Conservation (phyloP, 2,329 filamentous ascomycete genomes). For the Clarireedia homoeocarpa region DNA sequence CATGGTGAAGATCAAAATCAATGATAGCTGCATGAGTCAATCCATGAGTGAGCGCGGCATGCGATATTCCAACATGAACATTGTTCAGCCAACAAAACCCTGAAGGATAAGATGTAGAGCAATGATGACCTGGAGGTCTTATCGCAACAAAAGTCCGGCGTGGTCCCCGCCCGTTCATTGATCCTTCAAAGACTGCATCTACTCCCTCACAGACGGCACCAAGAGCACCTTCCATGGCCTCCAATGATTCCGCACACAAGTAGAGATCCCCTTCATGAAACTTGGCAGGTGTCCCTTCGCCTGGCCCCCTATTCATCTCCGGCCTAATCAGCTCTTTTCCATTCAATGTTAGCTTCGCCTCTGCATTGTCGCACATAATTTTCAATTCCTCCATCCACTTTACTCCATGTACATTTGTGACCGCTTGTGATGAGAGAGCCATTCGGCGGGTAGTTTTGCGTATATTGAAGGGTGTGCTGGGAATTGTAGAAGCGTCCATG, state of each 20-base stretch:
- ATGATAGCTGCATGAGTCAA: slow-evolving; percentile 91
- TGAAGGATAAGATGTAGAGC: slow-evolving; percentile 79
- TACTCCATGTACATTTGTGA: slow-evolving; percentile 83
- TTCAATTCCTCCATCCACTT: slow-evolving; percentile 93
- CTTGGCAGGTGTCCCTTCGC: slow-evolving; percentile 37
- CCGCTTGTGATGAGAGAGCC: slow-evolving; percentile 63
- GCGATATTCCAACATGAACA: slow-evolving; percentile 91
- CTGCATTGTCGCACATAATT: slow-evolving; percentile 74
- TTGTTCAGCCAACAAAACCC: slow-evolving; percentile 99
- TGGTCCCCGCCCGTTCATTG: slow-evolving; percentile 41
- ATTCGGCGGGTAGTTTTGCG: slow-evolving; percentile 68
- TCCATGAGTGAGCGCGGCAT: slow-evolving; percentile 75
- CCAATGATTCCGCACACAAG: slow-evolving; percentile 74
- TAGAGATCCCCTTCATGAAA: slow-evolving; percentile 90
- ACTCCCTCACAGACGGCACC: slow-evolving; percentile 92
- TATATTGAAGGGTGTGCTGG: slow-evolving; percentile 72
- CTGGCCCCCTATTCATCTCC: slow-evolving; percentile 46
- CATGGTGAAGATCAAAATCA: slow-evolving; percentile 59
- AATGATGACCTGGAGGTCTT: slow-evolving; percentile 91
- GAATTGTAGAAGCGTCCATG: slow-evolving; percentile 41
- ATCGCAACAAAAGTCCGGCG: slow-evolving; percentile 85
- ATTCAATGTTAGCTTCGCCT: slow-evolving; percentile 66
- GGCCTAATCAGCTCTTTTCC: slow-evolving; percentile 72
- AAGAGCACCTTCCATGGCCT: slow-evolving; percentile 83
- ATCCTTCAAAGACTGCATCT: slow-evolving; percentile 66